phyloP scores from a whole-genome alignment of 805 yeast genomes.

The Metschnikowia dekortorum region DNA sequence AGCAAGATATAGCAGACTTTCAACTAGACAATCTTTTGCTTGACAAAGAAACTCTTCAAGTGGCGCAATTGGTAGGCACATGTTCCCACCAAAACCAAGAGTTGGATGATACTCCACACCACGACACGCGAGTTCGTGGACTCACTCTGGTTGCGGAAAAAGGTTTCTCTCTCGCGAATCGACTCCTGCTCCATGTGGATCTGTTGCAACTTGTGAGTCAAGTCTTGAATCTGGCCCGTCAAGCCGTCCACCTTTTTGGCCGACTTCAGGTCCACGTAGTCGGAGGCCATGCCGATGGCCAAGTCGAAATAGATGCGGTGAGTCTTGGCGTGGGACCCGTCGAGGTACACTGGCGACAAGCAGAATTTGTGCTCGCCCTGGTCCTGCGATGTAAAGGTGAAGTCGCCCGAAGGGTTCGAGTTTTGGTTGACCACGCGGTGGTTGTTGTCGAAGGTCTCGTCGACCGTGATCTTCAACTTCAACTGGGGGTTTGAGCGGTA shows the following conservation, averaged over 20 bases:
- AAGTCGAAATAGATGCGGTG: conserved; percentile 75
- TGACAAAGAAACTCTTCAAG: conserved; percentile 76
- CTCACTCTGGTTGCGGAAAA: conserved; percentile 76
- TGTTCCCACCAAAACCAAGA: conserved; percentile 59
- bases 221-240: conserved; percentile 50
- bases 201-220: conserved; percentile 53
- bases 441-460: conserved; percentile 69
- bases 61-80: conserved; percentile 76
- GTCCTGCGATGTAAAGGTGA: conserved; percentile 77
- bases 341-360: conserved; percentile 56
- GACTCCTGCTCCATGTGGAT: conserved; percentile 62
- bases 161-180: conserved; percentile 72
- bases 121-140: conserved; percentile 67
- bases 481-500: conserved; percentile 53
- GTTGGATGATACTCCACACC: conserved; percentile 69
- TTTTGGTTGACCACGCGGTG: conserved; percentile 73
- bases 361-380: conserved; percentile 85
- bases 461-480: conserved; percentile 47
- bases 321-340: conserved; percentile 59
- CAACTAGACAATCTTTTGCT: conserved; percentile 73
- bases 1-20: no score
- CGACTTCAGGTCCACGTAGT: conserved; percentile 58
- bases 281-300: conserved; percentile 59
- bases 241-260: conserved; percentile 50
- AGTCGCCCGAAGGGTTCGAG: conserved; percentile 57